Conservation (phyloP, 163 green algal species). For the Chloroidium sp. region DNA sequence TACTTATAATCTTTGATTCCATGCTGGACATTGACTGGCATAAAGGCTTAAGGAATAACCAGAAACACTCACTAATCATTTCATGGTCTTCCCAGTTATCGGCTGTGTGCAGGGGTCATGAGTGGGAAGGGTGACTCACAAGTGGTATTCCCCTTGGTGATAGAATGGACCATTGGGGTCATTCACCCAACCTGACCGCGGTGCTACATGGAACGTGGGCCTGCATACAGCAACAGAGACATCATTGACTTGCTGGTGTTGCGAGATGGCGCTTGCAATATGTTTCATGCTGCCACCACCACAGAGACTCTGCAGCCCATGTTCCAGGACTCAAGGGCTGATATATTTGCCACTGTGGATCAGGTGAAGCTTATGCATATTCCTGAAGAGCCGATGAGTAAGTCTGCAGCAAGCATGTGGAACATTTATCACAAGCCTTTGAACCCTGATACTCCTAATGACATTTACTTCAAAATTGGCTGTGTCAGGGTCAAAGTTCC, state of each 20-base stretch:
- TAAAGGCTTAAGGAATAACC: too few species aligned
- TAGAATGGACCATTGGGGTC: constrained; percentile 64
- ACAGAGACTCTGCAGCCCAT: too few species aligned
- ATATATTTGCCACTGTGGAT: background rate
- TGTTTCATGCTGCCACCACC: too few species aligned
- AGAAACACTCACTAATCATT: background rate
- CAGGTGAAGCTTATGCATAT: background rate
- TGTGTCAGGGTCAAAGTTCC: too few species aligned
- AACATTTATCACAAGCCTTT: too few species aligned
- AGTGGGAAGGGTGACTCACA: constrained; percentile 53
- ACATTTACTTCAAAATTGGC: too few species aligned
- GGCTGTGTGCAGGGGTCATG: background rate
- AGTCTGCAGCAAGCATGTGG: background rate
- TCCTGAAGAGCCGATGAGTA: background rate
- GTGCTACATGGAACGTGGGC: constrained; percentile 27
- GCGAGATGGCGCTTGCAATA: too few species aligned
- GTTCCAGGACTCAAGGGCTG: background rate
- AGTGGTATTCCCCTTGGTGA: constrained; percentile 55
- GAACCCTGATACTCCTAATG: too few species aligned
- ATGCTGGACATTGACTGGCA: background rate
- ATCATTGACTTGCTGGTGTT: background rate
- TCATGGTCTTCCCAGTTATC: background rate
- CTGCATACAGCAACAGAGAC: background rate
- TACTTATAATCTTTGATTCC: background rate
- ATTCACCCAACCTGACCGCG: constrained; percentile 24